These are phyloP conservation scores for Alternaria tenuissima DNA, from an alignment of 2,329 filamentous ascomycete species.

Conservation along the genomic window DNA sequence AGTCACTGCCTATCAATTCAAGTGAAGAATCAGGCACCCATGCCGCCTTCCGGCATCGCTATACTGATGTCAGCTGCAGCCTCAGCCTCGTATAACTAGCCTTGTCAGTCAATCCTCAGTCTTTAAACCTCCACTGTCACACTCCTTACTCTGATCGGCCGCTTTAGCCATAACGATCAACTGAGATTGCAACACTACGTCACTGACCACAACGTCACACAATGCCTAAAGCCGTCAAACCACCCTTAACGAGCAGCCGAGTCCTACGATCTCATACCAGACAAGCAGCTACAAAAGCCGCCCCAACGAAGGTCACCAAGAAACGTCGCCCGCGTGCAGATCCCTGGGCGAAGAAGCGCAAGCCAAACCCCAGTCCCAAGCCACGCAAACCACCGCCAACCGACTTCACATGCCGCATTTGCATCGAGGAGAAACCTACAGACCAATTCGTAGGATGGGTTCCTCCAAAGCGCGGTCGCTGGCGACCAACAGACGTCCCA, in stretches of 20 bases:
- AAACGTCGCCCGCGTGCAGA: conserved; percentile 24
- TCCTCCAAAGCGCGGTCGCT: conserved; percentile 9
- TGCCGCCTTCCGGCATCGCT: not conserved
- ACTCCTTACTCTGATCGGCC: not conserved
- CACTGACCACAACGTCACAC: not conserved
- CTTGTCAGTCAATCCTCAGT: not conserved
- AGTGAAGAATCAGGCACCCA: conserved; percentile 10
- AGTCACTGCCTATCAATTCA: not conserved
- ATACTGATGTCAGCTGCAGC: conserved; percentile 8
- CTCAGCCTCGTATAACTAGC: conserved; percentile 4
- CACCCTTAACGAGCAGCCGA: not conserved
- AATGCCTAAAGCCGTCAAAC: not conserved
- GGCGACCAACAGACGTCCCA: conserved; percentile 20
- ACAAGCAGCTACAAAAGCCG: not conserved
- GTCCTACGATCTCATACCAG: conserved; percentile 28
- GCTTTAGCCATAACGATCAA: not conserved
- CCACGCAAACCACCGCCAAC: conserved; percentile 21
- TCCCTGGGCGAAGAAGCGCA: conserved; percentile 35
- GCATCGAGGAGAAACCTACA: conserved; percentile 25
- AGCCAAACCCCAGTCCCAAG: conserved; percentile 18
- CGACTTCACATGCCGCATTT: conserved; percentile 38
- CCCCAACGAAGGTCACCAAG: conserved; percentile 2
- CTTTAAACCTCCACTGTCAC: not conserved
- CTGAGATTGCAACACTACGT: not conserved
- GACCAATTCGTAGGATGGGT: conserved; percentile 32